phyloP scores from a whole-genome alignment of 2,329 filamentous ascomycete species.

The Sclerotinia subarctica region DNA sequence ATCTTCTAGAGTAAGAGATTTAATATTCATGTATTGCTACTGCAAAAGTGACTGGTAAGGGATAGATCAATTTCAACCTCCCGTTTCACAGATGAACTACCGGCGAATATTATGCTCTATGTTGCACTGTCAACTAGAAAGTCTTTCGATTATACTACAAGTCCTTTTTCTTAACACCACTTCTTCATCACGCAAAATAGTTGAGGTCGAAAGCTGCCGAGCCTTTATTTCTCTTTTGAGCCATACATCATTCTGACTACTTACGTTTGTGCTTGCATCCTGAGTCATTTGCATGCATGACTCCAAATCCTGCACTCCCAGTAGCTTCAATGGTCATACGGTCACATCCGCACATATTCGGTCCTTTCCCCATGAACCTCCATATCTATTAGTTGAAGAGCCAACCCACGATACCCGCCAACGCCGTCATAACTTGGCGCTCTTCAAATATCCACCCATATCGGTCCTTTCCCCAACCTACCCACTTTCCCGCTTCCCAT shows the following conservation, averaged over 20 bases:
- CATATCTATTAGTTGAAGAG: not conserved
- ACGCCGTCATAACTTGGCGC: not conserved
- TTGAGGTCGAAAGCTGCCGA: not conserved
- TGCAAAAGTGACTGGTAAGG: too few species aligned
- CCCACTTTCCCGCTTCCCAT: not conserved
- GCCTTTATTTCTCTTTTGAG: not conserved
- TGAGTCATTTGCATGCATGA: not conserved
- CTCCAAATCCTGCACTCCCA: not conserved
- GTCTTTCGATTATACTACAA: too few species aligned
- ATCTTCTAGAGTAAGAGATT: too few species aligned
- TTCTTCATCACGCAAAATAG: not conserved
- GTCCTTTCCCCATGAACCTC: conserved; percentile 11
- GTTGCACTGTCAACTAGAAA: too few species aligned
- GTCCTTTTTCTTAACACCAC: too few species aligned
- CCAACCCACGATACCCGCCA: not conserved
- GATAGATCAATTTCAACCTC: too few species aligned
- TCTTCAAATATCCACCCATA: not conserved
- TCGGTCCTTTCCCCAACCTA: not conserved
- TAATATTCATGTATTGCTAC: too few species aligned
- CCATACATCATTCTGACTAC: not conserved
- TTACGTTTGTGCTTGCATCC: not conserved
- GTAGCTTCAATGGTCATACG: not conserved
- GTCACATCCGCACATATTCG: not conserved
- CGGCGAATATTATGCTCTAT: too few species aligned
- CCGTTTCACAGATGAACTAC: too few species aligned